Base-by-base conservation (phyloP, 1,284 basidiomycete species). In the Sporisorium graminicola region DNA sequence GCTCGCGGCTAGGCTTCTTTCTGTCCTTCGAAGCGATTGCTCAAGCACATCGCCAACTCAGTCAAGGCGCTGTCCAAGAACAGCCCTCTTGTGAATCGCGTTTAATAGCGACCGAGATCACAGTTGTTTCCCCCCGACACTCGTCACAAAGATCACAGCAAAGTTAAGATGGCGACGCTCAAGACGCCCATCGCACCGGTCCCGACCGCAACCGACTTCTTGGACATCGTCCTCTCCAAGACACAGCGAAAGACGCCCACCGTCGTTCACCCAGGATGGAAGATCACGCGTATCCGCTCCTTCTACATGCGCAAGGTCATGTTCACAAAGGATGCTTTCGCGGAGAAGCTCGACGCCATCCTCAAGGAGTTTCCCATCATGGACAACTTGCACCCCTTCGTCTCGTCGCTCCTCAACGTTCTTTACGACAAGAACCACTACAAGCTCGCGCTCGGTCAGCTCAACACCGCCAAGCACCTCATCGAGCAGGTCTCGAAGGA, bases 261-360 rank as follows among this genome's bases (percentile, higher is more conserved):
- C 47, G 96, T 95, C 85, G 82, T 86, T 40, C 85, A 86, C 53
- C 84, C 84, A 60, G 98, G 98, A 89, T 98, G 97, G 89, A 98
- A 99, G 89, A 99, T 99, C 86, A 94, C 93, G 74, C 91, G 94
- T 61, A 95, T 95, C 86, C 90, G 94, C 37, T 77, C 82, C 80
- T 93, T 98, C 86, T 98, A 99, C 88, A 98, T 98, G 96, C 91
- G 95, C 86, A 99, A 98, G 87, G 95, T 99, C 88, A 99, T 98
- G 88, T 99, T 98, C 87, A 97, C 95, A 1, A 95, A 98, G 87
- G 95, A 98, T 86, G 90, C 93, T 16, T 98, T 99, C 81, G 95
- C 96, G 79, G 96, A 99, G 87, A 98, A 98, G 87, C 90, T 99
- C 37, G 92, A 92, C 65, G 92, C 92, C 37, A 99, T 99, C 84